A percentile compares a stretch with the other conserved stretches of the same genome.
These are phyloP conservation scores for Anthoceros angustus DNA, from an alignment of 225 moss, liverwort and hornwort genomes.

Conservation along the genomic window DNA sequence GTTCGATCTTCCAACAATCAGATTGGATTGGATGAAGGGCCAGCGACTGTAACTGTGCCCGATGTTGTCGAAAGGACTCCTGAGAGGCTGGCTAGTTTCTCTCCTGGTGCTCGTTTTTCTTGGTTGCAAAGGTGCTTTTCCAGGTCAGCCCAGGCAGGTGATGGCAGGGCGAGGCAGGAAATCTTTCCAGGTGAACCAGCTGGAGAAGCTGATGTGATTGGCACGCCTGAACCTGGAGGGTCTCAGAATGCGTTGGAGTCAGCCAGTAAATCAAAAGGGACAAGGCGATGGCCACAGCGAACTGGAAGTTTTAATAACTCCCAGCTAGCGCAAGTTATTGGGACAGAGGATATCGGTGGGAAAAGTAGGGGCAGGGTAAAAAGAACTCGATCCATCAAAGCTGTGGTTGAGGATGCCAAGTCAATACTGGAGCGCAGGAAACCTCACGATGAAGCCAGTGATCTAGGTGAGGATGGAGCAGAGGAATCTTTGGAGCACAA, in stretches of 20 bases:
- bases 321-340: conserved; percentile 56
- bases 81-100: conserved; percentile 12
- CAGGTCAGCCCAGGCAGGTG: conserved; percentile 8
- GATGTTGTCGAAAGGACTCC: conserved; percentile 9
- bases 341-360: conserved; percentile 13
- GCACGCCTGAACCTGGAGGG: conserved; percentile 16
- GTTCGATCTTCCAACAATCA: conserved; percentile 41
- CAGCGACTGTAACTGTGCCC: conserved; percentile 8
- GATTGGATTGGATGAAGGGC: background rate
- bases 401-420: conserved; percentile 51
- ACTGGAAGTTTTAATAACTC: conserved; percentile 77
- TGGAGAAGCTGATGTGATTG: conserved; percentile 21
- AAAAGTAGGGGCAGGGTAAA: conserved; percentile 27
- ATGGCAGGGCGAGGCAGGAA: conserved; percentile 22
- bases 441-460: conserved; percentile 14
- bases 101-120: conserved; percentile 29
- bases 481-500: conserved; percentile 23
- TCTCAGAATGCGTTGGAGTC: conserved; percentile 16
- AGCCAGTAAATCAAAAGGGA: conserved; percentile 1
- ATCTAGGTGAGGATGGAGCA: conserved; percentile 21
- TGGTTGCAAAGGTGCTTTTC: conserved; percentile 29
- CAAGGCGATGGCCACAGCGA: conserved; percentile 21
- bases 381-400: conserved; percentile 42
- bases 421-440: conserved; percentile 18
- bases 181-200: conserved; percentile 29